Base-by-base conservation (phyloP, 176 grass and related monocot species). In the Lolium rigidum region DNA sequence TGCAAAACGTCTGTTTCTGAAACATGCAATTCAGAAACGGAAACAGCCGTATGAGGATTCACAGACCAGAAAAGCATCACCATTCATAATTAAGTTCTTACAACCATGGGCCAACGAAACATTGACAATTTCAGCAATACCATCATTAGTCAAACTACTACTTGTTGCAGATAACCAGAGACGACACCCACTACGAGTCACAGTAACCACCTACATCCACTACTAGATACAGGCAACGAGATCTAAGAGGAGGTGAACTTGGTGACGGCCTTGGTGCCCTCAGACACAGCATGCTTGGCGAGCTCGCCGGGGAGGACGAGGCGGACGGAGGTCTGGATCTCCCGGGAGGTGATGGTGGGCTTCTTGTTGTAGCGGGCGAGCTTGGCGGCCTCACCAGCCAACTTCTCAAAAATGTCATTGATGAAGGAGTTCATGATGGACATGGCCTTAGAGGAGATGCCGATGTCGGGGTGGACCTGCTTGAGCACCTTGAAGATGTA, bases 401-500 rank as follows among this genome's bases (percentile, higher is more conserved):
- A 80, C 90, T 97, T 97, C 90, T 97, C 90, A 68, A 93, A 96
- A 69, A 96, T 93, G 72, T 96, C 91, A 70, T 96, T 93, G 87
- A 96, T 93, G 82, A 97, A 97, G 28, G 90, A 94, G 81, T 97
- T 97, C 95, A 94, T 97, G 84, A 94, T 97, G 78, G 88, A 87
- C 95, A 97, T 97, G 76, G 93, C 95, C 90, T 97, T 97, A 89
- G 90, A 93, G 10, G 92, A 95, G 88, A 97, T 90, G 37, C 85
- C 95, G 47, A 97, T 91, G 92, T 97, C 90, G 0, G 92, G 90
- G 76, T 97, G 90, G 38, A 97, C 95, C 89, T 97, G 92, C 89
- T 97, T 97, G 1, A 97, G 89, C 11, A 97, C 92, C 90, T 97
- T 95, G 74, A 97, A 97, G 62, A 95, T 97, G 87, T 97, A 97